Evolutionary conservation across 2,329 filamentous ascomycete genomes (phyloP).

Genomic region (Trichophyton rubrum): DNA sequence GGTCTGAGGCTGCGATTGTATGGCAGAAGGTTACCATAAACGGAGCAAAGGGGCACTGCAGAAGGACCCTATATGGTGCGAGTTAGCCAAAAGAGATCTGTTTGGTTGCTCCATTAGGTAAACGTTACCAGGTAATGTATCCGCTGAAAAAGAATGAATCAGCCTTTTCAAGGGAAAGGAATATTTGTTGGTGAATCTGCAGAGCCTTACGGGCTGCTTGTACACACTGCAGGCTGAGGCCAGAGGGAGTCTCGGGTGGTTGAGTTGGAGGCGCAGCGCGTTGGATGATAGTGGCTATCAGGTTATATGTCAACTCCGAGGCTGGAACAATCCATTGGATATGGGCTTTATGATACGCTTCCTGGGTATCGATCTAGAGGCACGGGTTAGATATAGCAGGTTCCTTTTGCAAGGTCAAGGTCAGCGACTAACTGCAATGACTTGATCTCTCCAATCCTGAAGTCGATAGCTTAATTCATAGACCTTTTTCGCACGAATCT

Average conservation of each 20-base stretch:
- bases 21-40: slow-evolving; percentile 41
- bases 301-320: slow-evolving; percentile 26
- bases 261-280: slow-evolving; percentile 26
- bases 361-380: slow-evolving; percentile 11
- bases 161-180: slow-evolving; percentile 18
- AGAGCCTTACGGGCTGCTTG: slow-evolving; percentile 26
- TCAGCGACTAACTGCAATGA: slow-evolving; percentile 1
- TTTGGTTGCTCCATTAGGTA: not conserved
- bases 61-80: slow-evolving; percentile 21
- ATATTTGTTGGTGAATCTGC: slow-evolving; percentile 23
- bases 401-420: not conserved
- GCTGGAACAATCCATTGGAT: slow-evolving; percentile 20
- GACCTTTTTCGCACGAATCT: slow-evolving; percentile 19
- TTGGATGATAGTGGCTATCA: slow-evolving; percentile 30
- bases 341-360: slow-evolving; percentile 15
- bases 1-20: slow-evolving; percentile 40
- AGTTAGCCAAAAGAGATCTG: not conserved
- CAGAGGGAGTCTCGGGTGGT: slow-evolving; percentile 16
- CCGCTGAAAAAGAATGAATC: slow-evolving; percentile 21
- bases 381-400: not conserved
- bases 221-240: slow-evolving; percentile 27
- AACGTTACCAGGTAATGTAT: slow-evolving; percentile 27
- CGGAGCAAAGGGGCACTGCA: slow-evolving; percentile 38
- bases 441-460: slow-evolving; percentile 10
- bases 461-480: slow-evolving; percentile 21